Evolutionary conservation across 1,284 basidiomycete species (phyloP), one percentile per base, ranked within the genome.

Genomic region (Stereum hirsutum): DNA sequence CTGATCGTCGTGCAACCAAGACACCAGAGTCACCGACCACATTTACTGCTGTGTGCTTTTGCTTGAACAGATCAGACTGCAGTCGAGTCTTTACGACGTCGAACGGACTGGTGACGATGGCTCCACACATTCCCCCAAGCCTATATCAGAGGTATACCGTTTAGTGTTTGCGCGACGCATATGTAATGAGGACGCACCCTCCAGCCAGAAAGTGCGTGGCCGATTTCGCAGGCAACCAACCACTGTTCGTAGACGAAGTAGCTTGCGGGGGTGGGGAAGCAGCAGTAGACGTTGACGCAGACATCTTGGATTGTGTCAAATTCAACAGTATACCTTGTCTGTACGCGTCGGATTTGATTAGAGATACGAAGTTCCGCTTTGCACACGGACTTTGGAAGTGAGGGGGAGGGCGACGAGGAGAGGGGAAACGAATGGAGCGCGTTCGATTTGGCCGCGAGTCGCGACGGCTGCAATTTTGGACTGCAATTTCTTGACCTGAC

Each of bases 51-150:
- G 69, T 56, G 38, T 72, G 70, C 46, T 76, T 78, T 54, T 81
- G 74, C 38, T 72, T 70, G 61, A 94, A 97, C 31, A 97, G 66
- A 63, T 86, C 85, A 0, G 92, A 96, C 64, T 99, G 95, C 8
- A 99, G 69, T 4, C 95, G 82, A 23, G 96, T 99, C 66, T 99
- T 99, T 53, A 99, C 94, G 23, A 99, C 91, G 62, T 99, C 95
- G 54, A 99, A 93, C 0, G 95, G 95, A 28, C 91, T 92, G 0
- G 95, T 99, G 7, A 98, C 85, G 51, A 96, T 89, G 8, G 93
- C 93, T 35, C 95, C 96, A 57, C 91, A 91, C 94, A 99, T 97
- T 20, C 95, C 95, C 15, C 95, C 96, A 8, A 95, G 68, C 24
- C 94, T 95, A 34, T 20, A 47, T 46, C 42, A 38, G 11, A 24